Conservation (phyloP, 2,329 filamentous ascomycete genomes). For the Aspergillus fischeri region DNA sequence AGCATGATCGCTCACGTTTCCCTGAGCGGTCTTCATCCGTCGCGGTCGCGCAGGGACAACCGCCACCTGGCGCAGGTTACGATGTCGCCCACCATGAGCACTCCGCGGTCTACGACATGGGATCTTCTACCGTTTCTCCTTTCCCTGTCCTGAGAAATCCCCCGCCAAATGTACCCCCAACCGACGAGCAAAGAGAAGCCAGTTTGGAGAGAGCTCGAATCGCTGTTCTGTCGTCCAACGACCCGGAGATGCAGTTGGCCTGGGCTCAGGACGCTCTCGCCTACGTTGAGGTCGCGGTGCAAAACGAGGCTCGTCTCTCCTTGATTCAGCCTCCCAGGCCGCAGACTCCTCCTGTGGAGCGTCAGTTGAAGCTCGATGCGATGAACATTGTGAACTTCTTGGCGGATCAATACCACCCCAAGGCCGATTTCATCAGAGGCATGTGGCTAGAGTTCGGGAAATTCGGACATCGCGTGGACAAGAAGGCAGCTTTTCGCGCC, state of each 20-base stretch:
- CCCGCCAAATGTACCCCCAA: conserved; percentile 84
- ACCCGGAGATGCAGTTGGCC: conserved; percentile 91
- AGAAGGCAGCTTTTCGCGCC: conserved; percentile 85
- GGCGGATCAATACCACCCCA: conserved; percentile 85
- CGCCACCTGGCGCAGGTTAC: conserved; percentile 23
- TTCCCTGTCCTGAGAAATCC: conserved; percentile 78
- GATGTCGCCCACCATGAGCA: conserved; percentile 47
- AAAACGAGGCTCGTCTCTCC: conserved; percentile 67
- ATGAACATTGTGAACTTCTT: conserved; percentile 89
- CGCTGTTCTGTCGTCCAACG: conserved; percentile 84
- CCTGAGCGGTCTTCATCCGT: conserved; percentile 36
- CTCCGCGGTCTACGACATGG: conserved; percentile 47
- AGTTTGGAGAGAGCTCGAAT: conserved; percentile 80
- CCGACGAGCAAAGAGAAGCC: conserved; percentile 89
- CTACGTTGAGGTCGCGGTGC: conserved; percentile 79
- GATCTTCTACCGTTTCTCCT: conserved; percentile 77
- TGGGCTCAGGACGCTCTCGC: conserved; percentile 92
- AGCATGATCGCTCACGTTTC: conserved; percentile 31
- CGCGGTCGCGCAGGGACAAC: conserved; percentile 24
- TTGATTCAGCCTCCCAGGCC: conserved; percentile 59
- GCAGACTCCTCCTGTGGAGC: conserved; percentile 79
- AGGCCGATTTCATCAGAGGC: conserved; percentile 87
- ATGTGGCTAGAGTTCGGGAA: conserved; percentile 99
- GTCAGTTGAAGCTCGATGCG: conserved; percentile 81
- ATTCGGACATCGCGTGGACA: conserved; percentile 84